Base-by-base conservation (phyloP, 495 filamentous ascomycete species). In the Daldinia decipiens region DNA sequence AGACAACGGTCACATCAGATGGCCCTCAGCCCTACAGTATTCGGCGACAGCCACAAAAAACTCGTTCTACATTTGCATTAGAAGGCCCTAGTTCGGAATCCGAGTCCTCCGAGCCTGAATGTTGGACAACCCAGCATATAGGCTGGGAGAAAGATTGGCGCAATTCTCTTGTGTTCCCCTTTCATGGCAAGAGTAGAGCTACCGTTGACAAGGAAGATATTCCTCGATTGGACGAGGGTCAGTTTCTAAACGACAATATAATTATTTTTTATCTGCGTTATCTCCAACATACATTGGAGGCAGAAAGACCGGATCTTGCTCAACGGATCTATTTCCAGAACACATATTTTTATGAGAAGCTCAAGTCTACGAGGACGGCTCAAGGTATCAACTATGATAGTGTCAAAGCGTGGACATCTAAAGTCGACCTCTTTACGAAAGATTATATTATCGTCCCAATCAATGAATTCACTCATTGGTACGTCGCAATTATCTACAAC, bases 401-500 rank as follows among this genome's bases (percentile, higher is more conserved):
- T 15, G 93, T 99, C 34, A 85, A 93, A 75, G 89, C 89, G 61
- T 99, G 95, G 95, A 98, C 96, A 0, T 81, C 92, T 6, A 92
- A 88, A 70, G 88, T 95, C 3, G 92, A 99, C 75, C 78, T 98
- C 12, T 92, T 98, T 74, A 86, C 84, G 27, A 92, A 92, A 67
- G 93, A 97, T 74, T 98, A 92, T 74, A 88, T 98, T 45, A 84
- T 98, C 4, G 91, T 99, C 15, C 95, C 95, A 0, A 92, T 99
- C 77, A 95, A 97, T 74, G 92, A 98, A 70, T 79, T 86, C 74
- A 81, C 81, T 19, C 95, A 99, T 77, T 99, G 95, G 95, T 98
- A 95, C 80, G 81, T 98, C 73, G 95, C 93, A 12, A 94, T 99
- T 62, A 97, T 98, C 34, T 97, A 93, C 87, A 97, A 98, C 74